Base-by-base conservation (phyloP, 2,329 filamentous ascomycete species). In the Nannizziopsis arthrosporioides region DNA sequence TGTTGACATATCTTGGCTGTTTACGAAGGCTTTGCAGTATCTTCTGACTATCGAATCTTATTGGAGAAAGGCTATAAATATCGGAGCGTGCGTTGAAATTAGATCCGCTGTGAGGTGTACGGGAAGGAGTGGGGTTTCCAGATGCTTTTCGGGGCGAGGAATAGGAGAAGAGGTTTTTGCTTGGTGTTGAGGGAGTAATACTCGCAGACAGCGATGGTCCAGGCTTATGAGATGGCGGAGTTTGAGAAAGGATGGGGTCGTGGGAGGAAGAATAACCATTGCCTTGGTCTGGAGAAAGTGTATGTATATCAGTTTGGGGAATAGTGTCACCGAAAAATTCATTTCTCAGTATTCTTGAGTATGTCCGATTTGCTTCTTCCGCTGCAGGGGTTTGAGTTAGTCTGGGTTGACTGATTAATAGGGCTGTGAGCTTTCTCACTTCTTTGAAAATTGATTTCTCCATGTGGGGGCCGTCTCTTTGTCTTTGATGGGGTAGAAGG, bases 141-240 rank as follows among this genome's bases (percentile, higher is more conserved):
- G 80, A 82, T 43, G 82, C 76, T 58, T 86, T 79, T 22, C 70
- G 69, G 30, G 85, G 84, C 2, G 85, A 89, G 67, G 86, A 81
- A 64, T 94, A 95, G 19, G 84, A 86, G 63, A 98, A 96, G 35
- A 98, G 78, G 56, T 98, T 98, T 69, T 95, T 96, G 67, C 94
- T 88, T 8, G 92, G 92, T 3, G 92, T 98, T 1, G 90, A 94
- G 0, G 92, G 92, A 0, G 90, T 94, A 50, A 92, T 74, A 49
- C 80, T 73, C 22, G 76, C 82, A 1, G 83, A 81, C n/a, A 88
- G 67, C 18, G 77, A 73, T 10, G 79, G 72, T 11, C 75, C 70
- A 11, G 79, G 71, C 14, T 68, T 66, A 56, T 81, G 80, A 50
- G 76, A 80, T 19, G 89, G 89, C 40, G 89, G 89, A 5, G 90